Conservation (phyloP, 2,329 filamentous ascomycete species). For the Pezicula rhizophila region DNA sequence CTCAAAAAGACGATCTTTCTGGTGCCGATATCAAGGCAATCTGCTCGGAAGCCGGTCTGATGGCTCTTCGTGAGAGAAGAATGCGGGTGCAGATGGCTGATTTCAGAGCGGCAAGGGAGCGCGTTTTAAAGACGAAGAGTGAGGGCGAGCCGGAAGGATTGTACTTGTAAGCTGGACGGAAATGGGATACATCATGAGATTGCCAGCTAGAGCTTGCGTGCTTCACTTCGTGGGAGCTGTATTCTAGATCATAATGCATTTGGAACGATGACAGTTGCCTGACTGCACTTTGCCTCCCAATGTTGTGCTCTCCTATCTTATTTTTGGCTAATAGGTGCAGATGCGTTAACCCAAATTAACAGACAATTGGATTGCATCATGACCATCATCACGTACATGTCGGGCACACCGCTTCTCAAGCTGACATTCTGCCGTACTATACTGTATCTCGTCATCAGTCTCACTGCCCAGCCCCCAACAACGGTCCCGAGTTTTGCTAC, state of each 20-base stretch:
- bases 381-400: too few relatives aligned
- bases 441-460: too few relatives aligned
- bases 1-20: constrained; percentile 93
- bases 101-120: constrained; percentile 86
- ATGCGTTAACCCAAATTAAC: too few relatives aligned
- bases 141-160: constrained; percentile 97
- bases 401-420: too few relatives aligned
- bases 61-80: constrained; percentile 87
- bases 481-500: too few relatives aligned
- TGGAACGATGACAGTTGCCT: too few relatives aligned
- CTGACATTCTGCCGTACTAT: too few relatives aligned
- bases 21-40: constrained; percentile 99
- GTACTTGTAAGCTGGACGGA: constrained; percentile 68
- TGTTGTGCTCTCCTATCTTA: too few relatives aligned
- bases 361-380: too few relatives aligned
- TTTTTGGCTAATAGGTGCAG: too few relatives aligned
- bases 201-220: constrained; percentile 11
- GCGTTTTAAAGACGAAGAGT: constrained; percentile 95
- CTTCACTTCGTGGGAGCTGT: constrained; percentile 20
- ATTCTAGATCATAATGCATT: constrained; percentile 21
- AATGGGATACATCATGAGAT: constrained; percentile 1
- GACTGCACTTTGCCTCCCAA: too few relatives aligned
- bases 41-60: constrained; percentile 90
- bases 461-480: too few relatives aligned
- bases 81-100: constrained; percentile 99